phyloP scores from a whole-genome alignment of 1,139 yeast genomes.

The Geotrichum fermentans region DNA sequence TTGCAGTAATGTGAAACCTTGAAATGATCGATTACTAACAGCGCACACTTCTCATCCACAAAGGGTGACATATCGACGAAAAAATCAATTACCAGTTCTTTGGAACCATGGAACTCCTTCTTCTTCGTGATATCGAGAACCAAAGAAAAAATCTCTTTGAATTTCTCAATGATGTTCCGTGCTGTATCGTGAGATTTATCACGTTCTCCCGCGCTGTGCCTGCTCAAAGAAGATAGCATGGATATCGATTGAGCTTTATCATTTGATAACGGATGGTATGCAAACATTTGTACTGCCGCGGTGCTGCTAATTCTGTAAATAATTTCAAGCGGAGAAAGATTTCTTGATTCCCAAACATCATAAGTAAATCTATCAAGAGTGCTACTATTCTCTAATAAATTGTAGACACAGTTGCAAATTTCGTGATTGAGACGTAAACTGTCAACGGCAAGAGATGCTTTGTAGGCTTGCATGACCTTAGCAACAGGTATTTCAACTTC shows the following conservation, averaged over 20 bases:
- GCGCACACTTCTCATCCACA: constrained; percentile 40
- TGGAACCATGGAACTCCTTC: constrained; percentile 42
- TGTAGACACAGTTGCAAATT: constrained; percentile 30
- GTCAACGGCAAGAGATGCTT: constrained; percentile 28
- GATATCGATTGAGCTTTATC: constrained; percentile 7
- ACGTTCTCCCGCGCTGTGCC: constrained; percentile 4
- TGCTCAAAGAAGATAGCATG: constrained; percentile 3
- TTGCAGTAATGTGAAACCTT: constrained; percentile 51
- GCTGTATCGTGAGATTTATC: constrained; percentile 3
- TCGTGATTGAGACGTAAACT: constrained; percentile 32
- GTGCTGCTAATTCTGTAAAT: constrained; percentile 20
- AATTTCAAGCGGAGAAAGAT: constrained; percentile 43
- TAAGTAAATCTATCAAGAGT: constrained; percentile 29
- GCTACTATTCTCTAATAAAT: constrained; percentile 25
- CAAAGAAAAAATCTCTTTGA: constrained; percentile 24
- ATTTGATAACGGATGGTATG: constrained; percentile 5
- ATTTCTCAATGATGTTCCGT: constrained; percentile 22
- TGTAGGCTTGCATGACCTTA: constrained; percentile 29
- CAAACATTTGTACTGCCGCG: constrained; percentile 1
- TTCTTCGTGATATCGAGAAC: constrained; percentile 23
- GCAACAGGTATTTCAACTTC: constrained; percentile 28
- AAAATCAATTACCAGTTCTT: constrained; percentile 44
- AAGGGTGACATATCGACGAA: constrained; percentile 42
- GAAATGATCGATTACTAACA: constrained; percentile 47
- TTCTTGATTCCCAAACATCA: constrained; percentile 48